Evolutionary conservation across 192 early-diverging fungal genomes (phyloP), one percentile per base, ranked within the genome.

Genomic region (Entomortierella parvispora): DNA sequence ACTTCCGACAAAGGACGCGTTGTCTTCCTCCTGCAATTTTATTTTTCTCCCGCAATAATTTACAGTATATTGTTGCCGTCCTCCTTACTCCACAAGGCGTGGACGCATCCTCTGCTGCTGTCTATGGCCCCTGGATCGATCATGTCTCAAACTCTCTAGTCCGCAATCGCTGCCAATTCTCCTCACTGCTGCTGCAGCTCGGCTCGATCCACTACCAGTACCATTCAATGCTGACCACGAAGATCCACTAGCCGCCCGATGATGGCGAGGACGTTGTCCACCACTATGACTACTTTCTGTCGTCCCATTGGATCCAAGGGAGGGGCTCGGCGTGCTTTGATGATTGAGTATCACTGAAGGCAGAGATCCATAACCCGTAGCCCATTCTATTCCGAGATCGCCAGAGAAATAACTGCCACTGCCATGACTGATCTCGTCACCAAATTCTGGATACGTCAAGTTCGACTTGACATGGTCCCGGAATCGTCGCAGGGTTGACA

Each of bases 391-490:
- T 2, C 71, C 71, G 18, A 74, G 32, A 56, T 65, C 63, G 3
- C 71, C 63, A 20, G 69, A 61, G 11, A 72, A 20, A 32, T 59
- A n/a, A n/a, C n/a, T n/a, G n/a, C n/a, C n/a, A n/a, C n/a, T n/a
- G n/a, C n/a, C 40, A 26, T 57, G 42, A 22, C 12, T 22, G 1
- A 42, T n/a, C 10, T 71, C 63, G 15, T 55, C 57, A 37, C 58
- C 62, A 54, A 66, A 74, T 15, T 65, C 58, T 12, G 63, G 50
- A 14, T 74, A 50, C 51, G 61, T 14, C 34, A 74, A 26, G 28
- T 74, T 72, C 5, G 70, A 72, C 48, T 58, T 72, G 56, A 72
- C 70, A 53, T 72, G 70, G 45, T 72, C 62, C 25, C 56, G 45
- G 56, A 72, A 51, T 22, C 56, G 61, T 3, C 71, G 62, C 14